Base-by-base conservation (phyloP, 768 basidiomycete genomes). In the Fibroporia radiculosa region DNA sequence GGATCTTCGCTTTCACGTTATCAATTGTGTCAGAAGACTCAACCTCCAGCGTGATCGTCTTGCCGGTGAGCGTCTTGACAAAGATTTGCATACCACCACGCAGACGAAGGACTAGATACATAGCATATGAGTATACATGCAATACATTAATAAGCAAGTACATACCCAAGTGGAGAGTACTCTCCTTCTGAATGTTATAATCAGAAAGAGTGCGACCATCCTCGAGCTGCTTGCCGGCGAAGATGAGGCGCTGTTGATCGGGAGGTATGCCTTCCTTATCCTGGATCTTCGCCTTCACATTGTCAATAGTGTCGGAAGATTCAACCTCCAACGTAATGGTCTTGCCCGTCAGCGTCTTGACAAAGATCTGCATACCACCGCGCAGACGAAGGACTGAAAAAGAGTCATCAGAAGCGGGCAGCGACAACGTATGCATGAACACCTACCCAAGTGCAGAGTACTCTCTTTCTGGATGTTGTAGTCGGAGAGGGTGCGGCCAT, bases 111-210 rank as follows among this genome's bases (percentile, higher is more conserved):
- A 60, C 58, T 54, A 27, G 36, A 43, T 66, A 66, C 44, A 66
- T 67, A 49, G 67, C n/a, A n/a, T n/a, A 70, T 50, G 70, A 69
- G 38, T 71, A 38, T 38, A 20, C 20, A 38, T 23, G 22, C 37
- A 22, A 6, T 7, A 5, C 13, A 6, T n/a, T 14, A 38, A 16
- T 26, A 26, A 44, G 36, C n/a, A n/a, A 42, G 3, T 47, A 50
- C 62, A 32, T 22, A 63, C 62, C 64, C 41, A 81, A 75, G 59
- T 93, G 92, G 41, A 95, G 82, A 31, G 91, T 93, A 1, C 82
- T 85, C 70, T 95, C 91, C 71, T 93, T 93, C 77, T 95, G 93
- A 54, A 95, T 92, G 62, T 92, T 90, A 63, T 90, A 90, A 56
- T 88, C 87, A 12, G 84, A 86, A 1, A 90, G 73, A 3, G 86